phyloP scores from a whole-genome alignment of 176 grass and related monocot species.

The Oryza australiensis region DNA sequence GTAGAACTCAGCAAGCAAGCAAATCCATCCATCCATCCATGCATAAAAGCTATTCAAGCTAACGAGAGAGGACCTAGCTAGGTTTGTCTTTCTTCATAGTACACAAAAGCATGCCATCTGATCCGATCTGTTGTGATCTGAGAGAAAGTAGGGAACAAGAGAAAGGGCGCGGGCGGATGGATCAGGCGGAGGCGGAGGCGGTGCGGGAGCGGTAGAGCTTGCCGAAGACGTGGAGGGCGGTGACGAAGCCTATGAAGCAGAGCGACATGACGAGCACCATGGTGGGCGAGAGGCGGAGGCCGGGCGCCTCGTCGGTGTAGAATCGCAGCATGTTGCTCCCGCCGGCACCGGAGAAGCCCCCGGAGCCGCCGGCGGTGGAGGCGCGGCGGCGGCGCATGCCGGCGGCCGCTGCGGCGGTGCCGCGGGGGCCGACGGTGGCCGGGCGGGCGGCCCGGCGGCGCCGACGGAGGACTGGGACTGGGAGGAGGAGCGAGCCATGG shows the following conservation, averaged over 20 bases:
- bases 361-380: conserved; percentile 10
- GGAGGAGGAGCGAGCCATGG: conserved; percentile 71
- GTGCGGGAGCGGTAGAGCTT: conserved; percentile 82
- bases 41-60: background rate
- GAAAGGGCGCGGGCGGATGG: background rate
- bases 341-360: conserved; percentile 42
- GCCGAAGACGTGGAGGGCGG: conserved; percentile 75
- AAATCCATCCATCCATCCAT: background rate
- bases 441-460: conserved; percentile 42
- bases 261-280: conserved; percentile 66
- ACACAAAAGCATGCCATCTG: background rate
- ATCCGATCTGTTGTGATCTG: background rate
- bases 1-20: background rate
- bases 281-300: conserved; percentile 66
- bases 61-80: background rate
- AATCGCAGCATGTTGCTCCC: conserved; percentile 87
- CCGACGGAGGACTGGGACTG: conserved; percentile 74
- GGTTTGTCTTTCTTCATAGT: background rate
- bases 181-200: conserved; percentile 52
- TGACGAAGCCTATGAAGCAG: conserved; percentile 76
- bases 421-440: conserved; percentile 60
- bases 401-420: conserved; percentile 63
- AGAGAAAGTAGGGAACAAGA: background rate
- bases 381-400: conserved; percentile 60
- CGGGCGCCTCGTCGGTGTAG: conserved; percentile 85